Evolutionary conservation across 2,329 filamentous ascomycete genomes (phyloP).

Genomic region (Penicillium sp.): DNA sequence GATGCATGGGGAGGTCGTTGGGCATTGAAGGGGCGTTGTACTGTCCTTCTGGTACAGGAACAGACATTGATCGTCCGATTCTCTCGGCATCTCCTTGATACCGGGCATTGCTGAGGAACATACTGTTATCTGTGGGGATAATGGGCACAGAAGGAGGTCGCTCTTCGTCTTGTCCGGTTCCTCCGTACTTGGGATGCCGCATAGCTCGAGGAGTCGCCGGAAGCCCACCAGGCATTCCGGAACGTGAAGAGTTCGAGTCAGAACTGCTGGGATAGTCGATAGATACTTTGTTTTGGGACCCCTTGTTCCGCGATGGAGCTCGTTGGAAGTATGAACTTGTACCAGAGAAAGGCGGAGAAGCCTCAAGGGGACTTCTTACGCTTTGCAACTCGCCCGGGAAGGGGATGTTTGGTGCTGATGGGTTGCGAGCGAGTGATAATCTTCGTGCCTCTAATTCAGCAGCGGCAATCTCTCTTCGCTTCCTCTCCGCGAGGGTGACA

Average conservation of each 20-base stretch:
- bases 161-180: conserved; percentile 46
- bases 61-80: conserved; percentile 43
- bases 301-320: conserved; percentile 31
- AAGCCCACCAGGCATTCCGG: conserved; percentile 65
- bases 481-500: conserved; percentile 58
- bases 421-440: conserved; percentile 76
- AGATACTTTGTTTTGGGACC: conserved; percentile 39
- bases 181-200: conserved; percentile 69
- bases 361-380: conserved; percentile 47
- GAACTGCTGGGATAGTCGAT: conserved; percentile 42
- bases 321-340: conserved; percentile 36
- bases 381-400: conserved; percentile 62
- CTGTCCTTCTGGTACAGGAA: conserved; percentile 35
- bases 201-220: conserved; percentile 90
- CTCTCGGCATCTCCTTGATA: conserved; percentile 40
- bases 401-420: conserved; percentile 76
- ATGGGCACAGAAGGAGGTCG: conserved; percentile 55
- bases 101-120: conserved; percentile 37
- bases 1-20: conserved; percentile 41
- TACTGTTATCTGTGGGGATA: conserved; percentile 52
- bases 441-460: conserved; percentile 86
- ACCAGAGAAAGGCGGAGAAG: conserved; percentile 38
- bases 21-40: conserved; percentile 23
- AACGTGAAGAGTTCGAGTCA: conserved; percentile 44
- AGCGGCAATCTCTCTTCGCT: conserved; percentile 73